Evolutionary conservation across 148 eudicot species (phyloP), one percentile per base, ranked within the genome.

Genomic region (Chenopodium berlandieri): DNA sequence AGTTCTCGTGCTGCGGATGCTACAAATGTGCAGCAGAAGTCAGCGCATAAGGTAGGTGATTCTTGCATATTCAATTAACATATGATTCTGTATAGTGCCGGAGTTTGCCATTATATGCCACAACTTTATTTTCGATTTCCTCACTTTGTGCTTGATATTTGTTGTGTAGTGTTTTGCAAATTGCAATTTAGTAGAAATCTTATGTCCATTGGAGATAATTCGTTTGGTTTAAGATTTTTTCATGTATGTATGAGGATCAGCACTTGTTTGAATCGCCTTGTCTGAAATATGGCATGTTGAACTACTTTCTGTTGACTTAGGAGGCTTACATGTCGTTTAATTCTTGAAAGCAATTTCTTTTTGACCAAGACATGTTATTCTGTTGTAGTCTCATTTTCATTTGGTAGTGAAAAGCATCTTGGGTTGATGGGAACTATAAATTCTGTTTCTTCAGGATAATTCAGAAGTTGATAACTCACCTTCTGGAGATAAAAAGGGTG

Each of bases 401-500:
- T 50, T 56, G 31, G 10, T 1, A 23, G 66, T 60, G n/a, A 67
- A 54, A 80, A 69, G 70, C 78, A 78, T 74, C 66, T 79, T 44
- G 65, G 69, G 71, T 77, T 82, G 75, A 63, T 69, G 40, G 25
- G 25, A 81, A 6, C 72, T 77, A 6, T 66, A 25, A 40, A 63
- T 50, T 72, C 8, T 81, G 65, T 63, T 27, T 52, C 75, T 83
- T 77, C 88, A 94, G 99, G 94, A 88, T 32, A 87, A 83, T 80
- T 82, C 87, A 56, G 94, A 90, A 73, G 84, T 78, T 66, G 89
- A 89, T 50, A 73, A 73, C 80, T 82, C 91, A 22, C 84, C 85
- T 66, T 84, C 82, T 32, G n/a, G 83, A 22, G 88, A 85, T 80
- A 93, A 84, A 83, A 92, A 86, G 79, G 80, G 77, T 86, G 89